Evolutionary conservation across 2,329 filamentous ascomycete genomes (phyloP), one percentile per base, ranked within the genome.

Genomic region (Fusarium secorum): DNA sequence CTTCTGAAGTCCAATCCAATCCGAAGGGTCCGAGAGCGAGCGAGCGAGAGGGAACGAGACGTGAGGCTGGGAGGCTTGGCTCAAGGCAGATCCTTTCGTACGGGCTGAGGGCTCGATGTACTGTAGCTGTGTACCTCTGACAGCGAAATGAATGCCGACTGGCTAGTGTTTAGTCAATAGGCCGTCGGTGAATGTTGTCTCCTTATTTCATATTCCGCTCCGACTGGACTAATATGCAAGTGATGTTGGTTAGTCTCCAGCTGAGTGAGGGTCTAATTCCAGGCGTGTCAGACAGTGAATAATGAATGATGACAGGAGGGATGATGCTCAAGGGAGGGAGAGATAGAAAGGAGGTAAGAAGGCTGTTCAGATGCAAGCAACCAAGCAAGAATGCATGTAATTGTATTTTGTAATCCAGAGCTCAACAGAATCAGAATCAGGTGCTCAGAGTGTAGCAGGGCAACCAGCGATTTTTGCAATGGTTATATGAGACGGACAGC

Each of bases 1-100:
- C 41, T 35, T 52, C 35, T 58, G 49, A 54, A 65, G 41, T 55
- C 60, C 46, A 64, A 61, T 64, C 70, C 70, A 64, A 61, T 68
- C 70, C 70, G 70, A 72, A 57, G 62, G 71, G 71, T 72, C 71
- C 71, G 71, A 70, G 64, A 60, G 64, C 55, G 64, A 67, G 49
- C 33, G 62, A 44, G 49, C 28, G 32, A 48, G 36, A 54, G 35
- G 32, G 55, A 61, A 30, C 36, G 64, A 62, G 64, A 65, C 56
- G 57, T 66, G 64, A 73, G 64, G 67, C 66, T 72, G 66, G 69
- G 51, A 49, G 59, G 48, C 51, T 65, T 70, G 61, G 51, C 64
- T 41, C 39, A 44, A 52, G 44, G 54, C 39, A 52, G 62, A 66
- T 60, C 28, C 51, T 44, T 39, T 39, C 33, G 28, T 52, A 54